Evolutionary conservation across 768 basidiomycete species (phyloP).

Genomic region (Candolleomyces aberdarensis): DNA sequence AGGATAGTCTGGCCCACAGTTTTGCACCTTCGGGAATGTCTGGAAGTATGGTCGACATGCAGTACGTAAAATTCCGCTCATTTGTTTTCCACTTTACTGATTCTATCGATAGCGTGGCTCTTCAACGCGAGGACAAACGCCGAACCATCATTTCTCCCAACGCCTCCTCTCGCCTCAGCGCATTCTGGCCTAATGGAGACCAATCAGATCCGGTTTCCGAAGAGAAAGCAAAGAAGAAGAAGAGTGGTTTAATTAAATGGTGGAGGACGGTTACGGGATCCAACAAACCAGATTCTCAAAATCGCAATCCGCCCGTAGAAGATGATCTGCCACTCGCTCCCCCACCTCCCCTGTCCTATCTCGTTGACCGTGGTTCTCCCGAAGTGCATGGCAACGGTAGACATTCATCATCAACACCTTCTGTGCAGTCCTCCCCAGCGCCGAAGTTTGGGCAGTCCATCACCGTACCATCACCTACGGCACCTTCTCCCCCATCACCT

Average conservation of each 20-base stretch:
- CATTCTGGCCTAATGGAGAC: conserved; percentile 46
- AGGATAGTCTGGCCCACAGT: conserved; percentile 77
- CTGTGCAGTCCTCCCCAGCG: conserved; percentile 49
- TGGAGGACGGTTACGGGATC: conserved; percentile 74
- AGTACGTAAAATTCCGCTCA: conserved; percentile 48
- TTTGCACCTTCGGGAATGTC: conserved; percentile 77
- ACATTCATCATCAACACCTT: conserved; percentile 66
- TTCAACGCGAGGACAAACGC: conserved; percentile 59
- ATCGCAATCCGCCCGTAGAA: conserved; percentile 39
- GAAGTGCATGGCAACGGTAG: conserved; percentile 41
- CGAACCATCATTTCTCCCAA: conserved; percentile 30
- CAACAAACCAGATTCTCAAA: conserved; percentile 30
- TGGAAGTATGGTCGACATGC: conserved; percentile 92
- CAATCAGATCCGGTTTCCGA: conserved; percentile 22
- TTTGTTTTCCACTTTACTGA: conserved; percentile 1
- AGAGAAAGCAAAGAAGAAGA: conserved; percentile 71
- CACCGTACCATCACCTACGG: conserved; percentile 71
- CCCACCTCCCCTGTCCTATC: conserved; percentile 87
- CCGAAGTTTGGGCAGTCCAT: conserved; percentile 53
- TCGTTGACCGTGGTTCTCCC: conserved; percentile 64
- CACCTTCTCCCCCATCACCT: conserved; percentile 74
- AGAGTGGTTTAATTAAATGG: conserved; percentile 73
- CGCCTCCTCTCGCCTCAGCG: conserved; percentile 45
- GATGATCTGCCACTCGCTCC: conserved; percentile 84
- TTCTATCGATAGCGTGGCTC: conserved; percentile 56